Evolutionary conservation across 1,139 yeast species (phyloP), one percentile per base, ranked within the genome.

Genomic region (Geotrichum restrictum): DNA sequence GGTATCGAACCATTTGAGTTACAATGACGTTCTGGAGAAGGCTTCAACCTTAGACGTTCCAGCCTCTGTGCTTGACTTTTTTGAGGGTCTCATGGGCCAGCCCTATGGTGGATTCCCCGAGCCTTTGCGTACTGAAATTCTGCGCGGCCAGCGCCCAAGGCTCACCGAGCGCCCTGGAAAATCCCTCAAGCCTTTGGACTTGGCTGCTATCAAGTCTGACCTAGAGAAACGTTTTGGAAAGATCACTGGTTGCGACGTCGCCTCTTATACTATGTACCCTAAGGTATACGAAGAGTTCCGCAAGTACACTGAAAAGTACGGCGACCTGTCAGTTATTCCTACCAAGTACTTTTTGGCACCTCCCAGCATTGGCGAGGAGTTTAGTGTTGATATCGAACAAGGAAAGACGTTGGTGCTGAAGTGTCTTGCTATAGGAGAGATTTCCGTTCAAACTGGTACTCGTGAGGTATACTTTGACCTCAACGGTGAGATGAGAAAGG

Each of bases 81-180:
- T 93, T 81, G 96, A 94, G 76, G 99, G 99, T 64, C 79, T 93
- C 68, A 93, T 94, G 89, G 99, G 99, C 68, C 93, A 93, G 64
- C 99, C 99, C 63, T 89, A 88, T 69, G 98, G 98, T 62, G 99
- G 99, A 6, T 93, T 94, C 95, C 98, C 98, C 52, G 99, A 93
- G 74, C 98, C 99, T 46, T 78, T 93, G 71, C 84, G 98, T 75
- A 77, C 96, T 45, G 87, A 91, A 69, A 80, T 93, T 58, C 81
- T 93, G 68, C 81, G 80, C 68, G 87, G 87, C 64, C 91, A 89
- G 82, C 85, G 99, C 74, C 84, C 87, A 72, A 88, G 89, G 74
- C 81, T 93, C 71, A 80, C 82, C 58, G 75, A 78, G 63, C 85
- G 98, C 72, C 98, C 99, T 46, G 99, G 98, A 57, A 81, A 91